Base-by-base conservation (phyloP, 306 rosid species). In the Prunus mongolica region DNA sequence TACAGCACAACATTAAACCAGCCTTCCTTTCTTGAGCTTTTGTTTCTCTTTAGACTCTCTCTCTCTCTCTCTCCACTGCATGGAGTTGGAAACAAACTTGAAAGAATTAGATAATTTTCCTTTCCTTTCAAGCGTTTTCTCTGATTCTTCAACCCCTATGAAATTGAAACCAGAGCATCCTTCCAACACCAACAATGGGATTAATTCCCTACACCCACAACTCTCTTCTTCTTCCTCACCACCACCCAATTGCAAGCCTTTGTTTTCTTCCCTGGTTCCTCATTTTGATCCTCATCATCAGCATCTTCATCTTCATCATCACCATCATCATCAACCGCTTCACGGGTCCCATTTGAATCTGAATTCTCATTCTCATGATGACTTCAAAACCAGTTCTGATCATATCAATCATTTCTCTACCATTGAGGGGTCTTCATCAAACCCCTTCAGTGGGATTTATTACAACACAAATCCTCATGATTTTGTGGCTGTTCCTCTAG, bases 11-110 rank as follows among this genome's bases (percentile, higher is more conserved):
- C 82, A 73, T 70, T 71, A 79, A 82, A 15, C 71, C 73, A 28
- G 0, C 85, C 65, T 67, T 72, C 85, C 80, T 86, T 71, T 71
- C 82, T 71, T 71, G 60, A 69, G 73, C 72, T 20, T 25, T 58
- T 68, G 30, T 56, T 57, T 75, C 55, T 74, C 72, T 71, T 61
- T 65, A 66, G 52, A 28, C 41, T 24, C 50, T 27, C 30, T 11
- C 61, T 30, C 47, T 49, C 74, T 63, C 64, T 49, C 12, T 32
- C 27, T 51, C 67, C 32, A 32, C 38, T 76, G 73, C 84, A 90
- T 90, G 90, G 89, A 83, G n/a, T 78, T 84, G 11, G 65, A 78
- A 57, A 76, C 68, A 72, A 70, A 66, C 32, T 47, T 57, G 63
- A 49, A 14, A 32, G 56, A 52, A 50, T 63, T 63, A 14, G 75